Base-by-base conservation (phyloP, 768 basidiomycete genomes). In the Pleurotus platypus region DNA sequence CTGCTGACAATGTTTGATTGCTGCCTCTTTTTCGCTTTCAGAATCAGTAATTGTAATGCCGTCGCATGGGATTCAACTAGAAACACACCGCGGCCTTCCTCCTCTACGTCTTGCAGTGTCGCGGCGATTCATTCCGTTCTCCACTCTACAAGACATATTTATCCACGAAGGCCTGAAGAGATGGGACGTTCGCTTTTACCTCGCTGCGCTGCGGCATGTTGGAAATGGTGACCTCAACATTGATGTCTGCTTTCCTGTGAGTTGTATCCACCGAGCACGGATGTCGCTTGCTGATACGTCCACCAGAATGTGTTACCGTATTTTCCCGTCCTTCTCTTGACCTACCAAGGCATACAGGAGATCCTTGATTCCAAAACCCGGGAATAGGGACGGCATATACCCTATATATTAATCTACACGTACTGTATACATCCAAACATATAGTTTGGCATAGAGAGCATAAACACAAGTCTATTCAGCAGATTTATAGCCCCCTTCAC, bases 141-240 rank as follows among this genome's bases (percentile, higher is more conserved):
- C 74, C 0, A 61, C 66, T 1, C 67, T 92, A 16, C 75, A 78
- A 51, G 87, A 90, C 57, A 73, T 88, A 45, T 62, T 91, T 26
- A 85, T 92, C 55, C 87, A 90, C 62, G 91, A 93, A 67, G 90
- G 84, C 1, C 67, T 92, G 13, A 75, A 70, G 9, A 69, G 87
- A 47, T 93, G 90, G 90, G 75, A 88, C 67, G 78, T 91, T 18
- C 77, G 82, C 13, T 89, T 83, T 64, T 90, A 88, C 64, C 71
- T 91, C 7, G 84, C 78, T 12, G 77, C 75, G 22, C 62, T 85
- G 18, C 72, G 73, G 27, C 63, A 67, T 35, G 65, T 72, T 27
- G 59, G 57, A 24, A 60, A 60, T 15, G 70, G 67, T 13, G 58
- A 62, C 0, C 64, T 73, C 60, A 61, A 63, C 11, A 59, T 89